phyloP scores from a whole-genome alignment of 768 basidiomycete genomes.

The Pleurotus pulmonarius region DNA sequence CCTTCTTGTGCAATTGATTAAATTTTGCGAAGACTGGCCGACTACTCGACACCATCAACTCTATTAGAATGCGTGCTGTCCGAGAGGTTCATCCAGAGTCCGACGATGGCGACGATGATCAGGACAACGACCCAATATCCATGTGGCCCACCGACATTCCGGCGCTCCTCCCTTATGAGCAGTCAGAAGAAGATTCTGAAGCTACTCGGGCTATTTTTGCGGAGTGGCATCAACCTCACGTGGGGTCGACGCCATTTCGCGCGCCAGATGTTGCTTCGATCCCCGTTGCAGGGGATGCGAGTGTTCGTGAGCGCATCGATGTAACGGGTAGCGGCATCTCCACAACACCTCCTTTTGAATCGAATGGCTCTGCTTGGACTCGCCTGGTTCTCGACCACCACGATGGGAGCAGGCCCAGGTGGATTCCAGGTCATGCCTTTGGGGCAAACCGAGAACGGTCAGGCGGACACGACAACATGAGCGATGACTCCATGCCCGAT shows the following conservation, averaged over 20 bases:
- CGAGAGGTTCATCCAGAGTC: too few species aligned
- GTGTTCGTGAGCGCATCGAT: not conserved
- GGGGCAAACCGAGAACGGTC: conserved; percentile 4
- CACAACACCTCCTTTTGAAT: too few species aligned
- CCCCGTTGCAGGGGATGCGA: not conserved
- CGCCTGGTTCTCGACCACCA: not conserved
- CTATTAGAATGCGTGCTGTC: not conserved
- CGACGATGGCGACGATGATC: too few species aligned
- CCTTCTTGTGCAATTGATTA: not conserved
- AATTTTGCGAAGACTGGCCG: not conserved
- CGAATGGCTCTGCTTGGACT: not conserved
- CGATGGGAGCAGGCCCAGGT: conserved; percentile 5
- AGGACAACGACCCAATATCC: too few species aligned
- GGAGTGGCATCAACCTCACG: not conserved
- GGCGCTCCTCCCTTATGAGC: too few species aligned
- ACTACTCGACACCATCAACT: not conserved
- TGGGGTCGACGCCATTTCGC: not conserved
- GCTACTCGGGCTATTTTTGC: conserved; percentile 1
- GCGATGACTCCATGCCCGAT: conserved; percentile 28
- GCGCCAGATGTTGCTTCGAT: not conserved
- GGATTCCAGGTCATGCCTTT: not conserved
- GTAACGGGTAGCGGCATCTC: not conserved
- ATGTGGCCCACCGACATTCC: too few species aligned
- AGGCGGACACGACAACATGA: conserved; percentile 10
- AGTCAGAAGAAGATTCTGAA: too few species aligned